Percentiles rank a stretch among this genome's conserved stretches.
These are phyloP conservation scores for Sphaceloma murrayae DNA, from an alignment of 2,329 filamentous ascomycete genomes.

Conservation along the genomic window DNA sequence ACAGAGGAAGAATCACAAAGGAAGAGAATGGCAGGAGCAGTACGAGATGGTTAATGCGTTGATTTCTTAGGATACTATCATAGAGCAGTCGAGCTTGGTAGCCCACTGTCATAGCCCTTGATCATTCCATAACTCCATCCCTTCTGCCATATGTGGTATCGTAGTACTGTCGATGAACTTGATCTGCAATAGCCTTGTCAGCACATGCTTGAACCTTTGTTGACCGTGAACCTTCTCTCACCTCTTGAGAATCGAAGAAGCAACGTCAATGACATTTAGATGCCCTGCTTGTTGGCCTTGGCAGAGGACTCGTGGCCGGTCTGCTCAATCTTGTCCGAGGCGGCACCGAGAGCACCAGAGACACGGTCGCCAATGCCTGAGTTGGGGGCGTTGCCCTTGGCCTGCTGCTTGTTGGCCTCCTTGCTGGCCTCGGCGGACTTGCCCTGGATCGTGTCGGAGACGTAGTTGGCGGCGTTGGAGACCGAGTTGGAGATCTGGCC, in stretches of 20 bases:
- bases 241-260: slow-evolving; percentile 8
- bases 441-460: slow-evolving; percentile 54
- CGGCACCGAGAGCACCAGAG: slow-evolving; percentile 44
- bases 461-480: slow-evolving; percentile 57
- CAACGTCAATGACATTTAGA: slow-evolving; percentile 21
- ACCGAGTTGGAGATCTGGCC: slow-evolving; percentile 21
- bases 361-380: slow-evolving; percentile 47
- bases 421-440: slow-evolving; percentile 49
- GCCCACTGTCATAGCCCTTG: slow-evolving; percentile 6
- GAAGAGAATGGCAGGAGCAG: too few species aligned
- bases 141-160: not conserved
- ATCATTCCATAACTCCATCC: slow-evolving; percentile 6
- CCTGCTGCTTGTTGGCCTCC: slow-evolving; percentile 56
- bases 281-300: slow-evolving; percentile 40
- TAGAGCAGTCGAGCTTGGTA: slow-evolving; percentile 7
- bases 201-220: not conserved
- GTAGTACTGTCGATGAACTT: slow-evolving; percentile 8
- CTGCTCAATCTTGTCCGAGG: slow-evolving; percentile 46
- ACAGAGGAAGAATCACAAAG: too few species aligned
- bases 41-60: slow-evolving; percentile 10
- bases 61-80: slow-evolving; percentile 14
- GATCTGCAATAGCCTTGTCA: slow-evolving; percentile 1
- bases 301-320: slow-evolving; percentile 41
- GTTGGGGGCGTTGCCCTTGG: slow-evolving; percentile 49
- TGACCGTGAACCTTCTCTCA: not conserved